phyloP scores from a whole-genome alignment of 805 yeast genomes.

The Clavispora carvajalis region DNA sequence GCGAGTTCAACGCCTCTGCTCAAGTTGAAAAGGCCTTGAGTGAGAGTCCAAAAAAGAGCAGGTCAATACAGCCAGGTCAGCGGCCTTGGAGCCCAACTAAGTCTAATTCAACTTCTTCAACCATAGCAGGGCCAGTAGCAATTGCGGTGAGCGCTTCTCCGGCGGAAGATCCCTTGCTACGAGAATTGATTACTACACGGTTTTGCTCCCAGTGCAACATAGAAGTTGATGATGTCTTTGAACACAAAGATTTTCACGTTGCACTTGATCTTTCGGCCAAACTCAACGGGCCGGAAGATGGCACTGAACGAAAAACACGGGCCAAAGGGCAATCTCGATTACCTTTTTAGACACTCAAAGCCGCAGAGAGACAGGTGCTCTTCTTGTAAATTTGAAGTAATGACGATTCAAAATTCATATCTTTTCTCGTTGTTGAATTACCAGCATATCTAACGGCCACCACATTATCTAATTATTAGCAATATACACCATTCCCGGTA shows the following conservation, averaged over 20 bases:
- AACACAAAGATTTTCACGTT: slow-evolving; percentile 52
- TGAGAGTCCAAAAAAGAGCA: slow-evolving; percentile 4
- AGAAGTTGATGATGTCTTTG: slow-evolving; percentile 29
- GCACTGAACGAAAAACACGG: not conserved
- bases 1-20: slow-evolving; percentile 11
- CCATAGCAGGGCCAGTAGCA: not conserved
- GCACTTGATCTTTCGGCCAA: slow-evolving; percentile 46
- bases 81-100: not conserved
- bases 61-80: not conserved
- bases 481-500: not conserved
- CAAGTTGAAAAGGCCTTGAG: slow-evolving; percentile 5
- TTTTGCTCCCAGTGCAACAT: slow-evolving; percentile 25
- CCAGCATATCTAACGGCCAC: no score
- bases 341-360: not conserved
- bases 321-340: not conserved
- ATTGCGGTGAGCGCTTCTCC: not conserved
- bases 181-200: slow-evolving; percentile 15
- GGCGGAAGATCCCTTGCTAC: slow-evolving; percentile 10
- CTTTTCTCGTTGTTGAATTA: no score
- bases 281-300: slow-evolving; percentile 19
- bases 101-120: not conserved
- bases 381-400: no score
- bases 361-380: no score
- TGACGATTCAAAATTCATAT: not conserved
- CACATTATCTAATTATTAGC: not conserved